Evolutionary conservation across 2,329 filamentous ascomycete genomes (phyloP).

Genomic region (Ophiosphaerella narmari): DNA sequence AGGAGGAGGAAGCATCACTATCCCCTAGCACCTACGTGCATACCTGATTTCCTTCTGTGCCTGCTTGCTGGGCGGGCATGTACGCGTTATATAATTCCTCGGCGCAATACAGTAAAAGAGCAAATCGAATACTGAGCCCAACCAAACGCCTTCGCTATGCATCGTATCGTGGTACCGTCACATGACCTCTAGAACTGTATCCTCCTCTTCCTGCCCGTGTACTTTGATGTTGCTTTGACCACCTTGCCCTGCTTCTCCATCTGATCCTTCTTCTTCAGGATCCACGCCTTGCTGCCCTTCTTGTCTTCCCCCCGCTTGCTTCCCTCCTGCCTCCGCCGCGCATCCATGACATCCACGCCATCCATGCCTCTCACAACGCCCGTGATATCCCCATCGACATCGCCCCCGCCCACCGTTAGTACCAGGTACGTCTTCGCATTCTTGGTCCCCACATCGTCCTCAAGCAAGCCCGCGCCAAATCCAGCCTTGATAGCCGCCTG

Average conservation of each 20-base stretch:
- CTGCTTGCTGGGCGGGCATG: conserved; percentile 32
- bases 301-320: conserved; percentile 63
- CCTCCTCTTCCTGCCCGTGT: conserved; percentile 86
- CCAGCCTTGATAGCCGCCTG: conserved; percentile 89
- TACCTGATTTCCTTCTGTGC: conserved; percentile 31
- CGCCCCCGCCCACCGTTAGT: conserved; percentile 80
- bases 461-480: conserved; percentile 91
- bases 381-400: conserved; percentile 74
- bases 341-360: conserved; percentile 73
- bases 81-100: conserved; percentile 39
- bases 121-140: conserved; percentile 1
- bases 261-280: conserved; percentile 84
- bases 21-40: conserved; percentile 28
- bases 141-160: conserved; percentile 44
- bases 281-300: conserved; percentile 87
- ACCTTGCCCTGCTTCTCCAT: conserved; percentile 95
- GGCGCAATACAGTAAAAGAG: conserved; percentile 32
- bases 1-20: conserved; percentile 23
- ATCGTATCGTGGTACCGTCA: conserved; percentile 30
- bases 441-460: conserved; percentile 96
- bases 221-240: conserved; percentile 89
- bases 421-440: conserved; percentile 96
- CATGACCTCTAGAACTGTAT: conserved; percentile 66
- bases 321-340: conserved; percentile 53
- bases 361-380: conserved; percentile 89